Conservation (phyloP, 164 flowering plant genomes). For the Houttuynia cordata region DNA sequence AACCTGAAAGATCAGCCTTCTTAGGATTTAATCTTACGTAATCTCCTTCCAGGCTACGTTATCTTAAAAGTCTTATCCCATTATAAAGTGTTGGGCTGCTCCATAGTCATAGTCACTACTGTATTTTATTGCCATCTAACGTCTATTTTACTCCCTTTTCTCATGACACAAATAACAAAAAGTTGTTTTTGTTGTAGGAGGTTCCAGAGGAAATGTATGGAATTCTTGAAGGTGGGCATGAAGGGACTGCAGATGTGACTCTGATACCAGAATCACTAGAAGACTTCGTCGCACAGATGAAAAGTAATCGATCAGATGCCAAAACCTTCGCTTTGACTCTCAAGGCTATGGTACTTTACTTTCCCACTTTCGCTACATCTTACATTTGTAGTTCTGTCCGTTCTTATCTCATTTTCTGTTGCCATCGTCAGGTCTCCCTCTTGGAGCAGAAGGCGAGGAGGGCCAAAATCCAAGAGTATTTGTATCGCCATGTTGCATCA, state of each 20-base stretch:
- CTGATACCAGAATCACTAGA: slow-evolving; percentile 70
- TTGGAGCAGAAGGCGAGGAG: slow-evolving; percentile 72
- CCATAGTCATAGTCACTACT: too few species aligned
- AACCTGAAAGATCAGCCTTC: too few species aligned
- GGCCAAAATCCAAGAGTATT: slow-evolving; percentile 84
- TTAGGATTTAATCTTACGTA: too few species aligned
- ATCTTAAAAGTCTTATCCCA: too few species aligned
- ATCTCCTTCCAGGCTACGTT: too few species aligned
- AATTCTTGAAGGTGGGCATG: slow-evolving; percentile 32
- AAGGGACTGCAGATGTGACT: slow-evolving; percentile 22
- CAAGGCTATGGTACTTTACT: slow-evolving; percentile 76
- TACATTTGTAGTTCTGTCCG: not conserved
- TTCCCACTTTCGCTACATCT: not conserved
- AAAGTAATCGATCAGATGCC: slow-evolving; percentile 41
- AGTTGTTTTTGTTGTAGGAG: slow-evolving; percentile 16
- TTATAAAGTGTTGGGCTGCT: too few species aligned
- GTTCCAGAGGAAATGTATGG: slow-evolving; percentile 83
- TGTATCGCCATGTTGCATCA: slow-evolving; percentile 93
- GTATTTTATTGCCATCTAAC: too few species aligned
- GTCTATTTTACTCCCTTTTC: not conserved
- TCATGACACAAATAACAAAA: not conserved
- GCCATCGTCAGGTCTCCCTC: slow-evolving; percentile 41
- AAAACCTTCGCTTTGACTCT: slow-evolving; percentile 63
- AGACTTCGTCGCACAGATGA: slow-evolving; percentile 65
- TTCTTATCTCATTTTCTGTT: not conserved